These are phyloP conservation scores for Bruguiera gymnorhiza DNA, from an alignment of 345 rosid species.

Conservation along the genomic window DNA sequence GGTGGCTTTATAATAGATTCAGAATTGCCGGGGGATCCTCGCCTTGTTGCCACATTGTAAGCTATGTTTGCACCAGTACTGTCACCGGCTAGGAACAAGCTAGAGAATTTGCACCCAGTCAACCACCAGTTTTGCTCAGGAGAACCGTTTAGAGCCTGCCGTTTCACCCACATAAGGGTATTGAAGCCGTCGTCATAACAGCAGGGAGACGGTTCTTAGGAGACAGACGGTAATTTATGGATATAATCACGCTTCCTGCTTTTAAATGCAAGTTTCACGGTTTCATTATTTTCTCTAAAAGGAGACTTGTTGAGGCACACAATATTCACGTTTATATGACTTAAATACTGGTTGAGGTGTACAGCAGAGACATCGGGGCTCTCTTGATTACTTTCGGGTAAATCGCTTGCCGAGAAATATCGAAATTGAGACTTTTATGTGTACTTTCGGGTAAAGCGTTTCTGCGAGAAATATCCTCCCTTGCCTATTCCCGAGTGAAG, in stretches of 20 bases:
- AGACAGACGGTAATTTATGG: conserved; percentile 22
- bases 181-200: conserved; percentile 25
- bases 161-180: conserved; percentile 23
- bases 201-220: conserved; percentile 31
- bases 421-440: too few relatives aligned
- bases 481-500: too few relatives aligned
- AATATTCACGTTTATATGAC: too few relatives aligned
- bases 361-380: too few relatives aligned
- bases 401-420: too few relatives aligned
- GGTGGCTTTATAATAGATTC: conserved; percentile 19
- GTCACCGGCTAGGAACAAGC: conserved; percentile 23
- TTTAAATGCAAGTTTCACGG: conserved; percentile 16
- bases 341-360: too few relatives aligned
- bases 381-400: too few relatives aligned
- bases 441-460: too few relatives aligned
- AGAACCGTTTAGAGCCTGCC: conserved; percentile 4
- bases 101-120: conserved; percentile 13
- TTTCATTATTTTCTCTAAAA: too few relatives aligned
- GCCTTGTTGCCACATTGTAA: conserved; percentile 20
- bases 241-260: conserved; percentile 19
- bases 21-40: conserved; percentile 3
- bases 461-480: too few relatives aligned
- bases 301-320: too few relatives aligned
- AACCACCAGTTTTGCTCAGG: conserved; percentile 38
- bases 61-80: conserved; percentile 35